phyloP scores from a whole-genome alignment of 2,329 filamentous ascomycete genomes.

The Bertia moriformis region DNA sequence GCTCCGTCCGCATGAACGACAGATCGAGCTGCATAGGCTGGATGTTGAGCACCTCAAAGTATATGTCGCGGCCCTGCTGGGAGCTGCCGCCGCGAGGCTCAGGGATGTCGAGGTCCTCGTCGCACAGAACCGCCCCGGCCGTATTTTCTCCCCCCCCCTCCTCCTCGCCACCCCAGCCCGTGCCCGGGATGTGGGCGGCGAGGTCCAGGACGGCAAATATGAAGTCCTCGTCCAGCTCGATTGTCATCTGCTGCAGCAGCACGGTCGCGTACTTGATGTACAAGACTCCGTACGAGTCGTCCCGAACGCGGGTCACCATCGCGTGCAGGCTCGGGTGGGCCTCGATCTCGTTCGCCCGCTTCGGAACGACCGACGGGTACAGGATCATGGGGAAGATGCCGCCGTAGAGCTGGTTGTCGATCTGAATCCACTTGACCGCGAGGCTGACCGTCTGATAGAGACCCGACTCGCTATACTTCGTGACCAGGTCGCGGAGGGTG shows the following conservation, averaged over 20 bases:
- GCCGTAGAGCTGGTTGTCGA: slow-evolving; percentile 96
- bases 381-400: slow-evolving; percentile 95
- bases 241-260: slow-evolving; percentile 89
- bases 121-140: slow-evolving; percentile 66
- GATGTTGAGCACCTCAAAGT: slow-evolving; percentile 92
- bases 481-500: slow-evolving; percentile 77
- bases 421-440: slow-evolving; percentile 95
- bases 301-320: slow-evolving; percentile 87
- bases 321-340: slow-evolving; percentile 87
- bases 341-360: slow-evolving; percentile 90
- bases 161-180: slow-evolving; percentile 65
- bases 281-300: slow-evolving; percentile 91
- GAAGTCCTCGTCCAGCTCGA: slow-evolving; percentile 96
- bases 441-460: slow-evolving; percentile 83
- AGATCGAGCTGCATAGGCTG: slow-evolving; percentile 97
- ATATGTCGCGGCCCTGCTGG: slow-evolving; percentile 79
- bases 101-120: slow-evolving; percentile 79
- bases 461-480: slow-evolving; percentile 81
- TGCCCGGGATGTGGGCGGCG: slow-evolving; percentile 76
- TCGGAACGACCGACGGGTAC: slow-evolving; percentile 93
- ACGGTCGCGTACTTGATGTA: slow-evolving; percentile 98
- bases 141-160: slow-evolving; percentile 69
- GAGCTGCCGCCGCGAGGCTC: slow-evolving; percentile 74
- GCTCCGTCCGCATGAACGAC: slow-evolving; percentile 91
- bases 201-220: slow-evolving; percentile 93